Base-by-base conservation (phyloP, 2,329 filamentous ascomycete species). In the Emmonsiellopsis sp. region DNA sequence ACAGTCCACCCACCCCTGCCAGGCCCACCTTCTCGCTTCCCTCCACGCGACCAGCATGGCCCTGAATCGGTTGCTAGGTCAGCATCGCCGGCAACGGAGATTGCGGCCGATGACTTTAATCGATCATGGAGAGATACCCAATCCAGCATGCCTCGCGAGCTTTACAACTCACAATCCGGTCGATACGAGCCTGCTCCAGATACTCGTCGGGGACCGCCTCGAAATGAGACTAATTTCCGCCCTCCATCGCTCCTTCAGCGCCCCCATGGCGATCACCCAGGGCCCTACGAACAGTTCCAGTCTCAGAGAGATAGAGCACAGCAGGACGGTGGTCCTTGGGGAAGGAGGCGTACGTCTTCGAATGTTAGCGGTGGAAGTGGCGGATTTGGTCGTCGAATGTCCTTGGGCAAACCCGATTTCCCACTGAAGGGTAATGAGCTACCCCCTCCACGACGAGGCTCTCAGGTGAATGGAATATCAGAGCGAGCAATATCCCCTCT, bases 91-190 rank as follows among this genome's bases (percentile, higher is more conserved):
- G 79, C 86, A 0, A 88, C 89, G 64, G 91, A 97, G 66, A 95
- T 96, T 58, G 88, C 90, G 5, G 87, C 91, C 0, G 93, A 97
- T 68, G 92, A 95, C 60, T 97, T 96, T 64, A 94, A 86, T 66
- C 81, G 93, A 57, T 82, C 85, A 36, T 95, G 88, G 85, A 81
- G 87, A 62, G 89, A 95, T 57, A 49, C 53, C 4, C 76, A 78
- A 37, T 65, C 75, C 0, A 76, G 80, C 53, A 76, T 79, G 9
- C 84, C 82, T 57, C 79, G 87, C 53, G 91, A 97, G 68, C 76
- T 97, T 0, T 97, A 84, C 73, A 96, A 97, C 67, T 95, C 92
- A n/a, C 87, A 94, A 53, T 95, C 89, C 52, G 92, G 92, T 14
- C 85, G 89, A 49, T 95, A 95, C 61, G 92, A 97, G 66, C 90